Evolutionary conservation across 2,329 filamentous ascomycete genomes (phyloP), one percentile per base, ranked within the genome.

Genomic region (Metarhizium guizhouense): DNA sequence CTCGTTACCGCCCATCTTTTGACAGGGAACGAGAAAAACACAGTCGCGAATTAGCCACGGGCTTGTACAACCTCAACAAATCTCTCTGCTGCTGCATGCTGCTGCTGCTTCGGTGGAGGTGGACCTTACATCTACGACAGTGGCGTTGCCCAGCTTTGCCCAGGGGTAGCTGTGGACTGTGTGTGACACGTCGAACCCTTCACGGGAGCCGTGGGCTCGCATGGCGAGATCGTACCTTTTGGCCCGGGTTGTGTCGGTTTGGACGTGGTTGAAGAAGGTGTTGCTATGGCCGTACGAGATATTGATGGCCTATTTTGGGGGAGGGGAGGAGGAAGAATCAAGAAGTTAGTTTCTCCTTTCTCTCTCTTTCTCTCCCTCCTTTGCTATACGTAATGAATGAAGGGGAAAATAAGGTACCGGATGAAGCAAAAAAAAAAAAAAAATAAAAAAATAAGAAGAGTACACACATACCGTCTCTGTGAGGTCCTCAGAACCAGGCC

Each of bases 401-500:
- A 16, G n/a, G n/a, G n/a, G 16, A 25, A 45, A 7, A 16, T 3
- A 14, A 5, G 13, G 5, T 8, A 36, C 8, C 1, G 34, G 34
- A 13, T 13, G 34, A 36, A 4, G 34, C 7, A 36, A 1, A 36
- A 36, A 13, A 25, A 25, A 25, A 25, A 25, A 25, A 25, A 25
- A n/a, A n/a, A n/a, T n/a, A 1, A 36, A 36, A 13, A 25, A 25
- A 25, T 4, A 25, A 25, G 4, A 25, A 25, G 25, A 25, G 45
- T 7, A 8, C 49, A 8, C 49, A 51, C 55, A 4, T 54, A 58
- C 60, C 6, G 71, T 71, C 58, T 73, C 62, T 11, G 62, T 70
- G 0, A 65, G 60, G 45, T 73, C 70, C 36, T 68, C 58, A n/a
- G 65, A 70, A 16, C 55, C 63, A 0, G 70, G 70, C 70, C 70